Evolutionary conservation across 495 filamentous ascomycete species (phyloP), one percentile per base, ranked within the genome.

Genomic region (Jackrogersella multiformis): DNA sequence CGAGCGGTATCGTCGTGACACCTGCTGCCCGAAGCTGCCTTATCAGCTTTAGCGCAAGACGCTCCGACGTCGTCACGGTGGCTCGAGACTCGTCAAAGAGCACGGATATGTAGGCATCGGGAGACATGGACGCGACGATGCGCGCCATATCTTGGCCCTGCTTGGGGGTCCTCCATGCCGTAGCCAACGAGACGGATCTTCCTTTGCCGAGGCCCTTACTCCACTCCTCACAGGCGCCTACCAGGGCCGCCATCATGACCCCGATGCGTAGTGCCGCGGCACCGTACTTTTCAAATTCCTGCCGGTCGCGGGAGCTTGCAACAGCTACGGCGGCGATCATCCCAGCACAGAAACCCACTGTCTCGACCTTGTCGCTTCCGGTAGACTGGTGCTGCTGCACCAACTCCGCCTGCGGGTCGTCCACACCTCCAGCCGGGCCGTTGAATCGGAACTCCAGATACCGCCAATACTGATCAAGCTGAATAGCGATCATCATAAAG

Each of bases 301-400:
- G 48, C 8, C 18, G 28, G 35, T 56, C 69, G 1, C 32, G 42
- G 2, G 76, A 64, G 39, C 72, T 61, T 20, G 78, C 66, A 2
- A 81, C 77, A 16, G 77, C 79, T 10, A 77, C 62, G 3, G 81
- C 79, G 48, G 64, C 71, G 18, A 84, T 59, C n/a, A 83, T 56
- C 0, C 81, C 82, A 20, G 76, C 77, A 53, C 81, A 85, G 38
- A 83, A 77, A 9, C 82, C 82, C 1, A 82, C 15, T 0, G 46
- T 44, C 35, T 61, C 36, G n/a, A 39, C 36, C 36, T 39, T 39
- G 28, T 30, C 28, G 28, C 28, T 30, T 30, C 28, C 28, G 28
- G 28, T 30, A 30, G 28, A 30, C 28, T 30, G 28, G 28, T 30
- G 28, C 28, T 30, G 28, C 28, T 30, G 28, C 28, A 30, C 28